Conservation (phyloP, 129 eudicot genomes). For the Flaveria brownii region DNA sequence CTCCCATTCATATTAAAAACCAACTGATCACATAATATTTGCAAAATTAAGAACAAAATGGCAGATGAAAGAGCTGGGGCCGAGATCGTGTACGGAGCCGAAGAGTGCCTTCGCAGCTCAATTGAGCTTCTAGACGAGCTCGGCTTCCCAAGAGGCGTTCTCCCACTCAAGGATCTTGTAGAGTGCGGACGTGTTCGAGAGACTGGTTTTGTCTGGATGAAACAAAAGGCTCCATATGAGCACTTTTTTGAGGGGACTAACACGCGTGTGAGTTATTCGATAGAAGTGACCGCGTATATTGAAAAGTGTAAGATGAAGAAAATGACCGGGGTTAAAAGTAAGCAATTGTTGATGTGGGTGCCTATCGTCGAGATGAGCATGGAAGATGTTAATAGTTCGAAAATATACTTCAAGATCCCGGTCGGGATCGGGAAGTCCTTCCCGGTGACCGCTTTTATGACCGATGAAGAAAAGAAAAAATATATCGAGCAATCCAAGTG, state of each 20-base stretch:
- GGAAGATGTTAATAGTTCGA: slow-evolving; percentile 40
- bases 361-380: slow-evolving; percentile 73
- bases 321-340: slow-evolving; percentile 85
- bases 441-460: slow-evolving; percentile 77
- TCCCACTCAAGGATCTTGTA: slow-evolving; percentile 70
- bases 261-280: slow-evolving; percentile 60
- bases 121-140: slow-evolving; percentile 60
- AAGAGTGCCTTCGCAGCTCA: slow-evolving; percentile 56
- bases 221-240: slow-evolving; percentile 76
- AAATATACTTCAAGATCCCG: slow-evolving; percentile 72
- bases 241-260: slow-evolving; percentile 65
- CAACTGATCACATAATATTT: slow-evolving; percentile 4
- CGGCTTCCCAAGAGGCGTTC: slow-evolving; percentile 79
- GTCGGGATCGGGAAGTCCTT: slow-evolving; percentile 62
- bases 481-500: slow-evolving; percentile 33
- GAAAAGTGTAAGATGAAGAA: slow-evolving; percentile 81
- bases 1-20: slow-evolving; percentile 14
- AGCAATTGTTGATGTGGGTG: slow-evolving; percentile 78
- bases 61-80: slow-evolving; percentile 61
- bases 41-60: background rate
- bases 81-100: slow-evolving; percentile 65
- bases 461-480: slow-evolving; percentile 59
- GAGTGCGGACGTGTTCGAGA: slow-evolving; percentile 78
- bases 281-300: slow-evolving; percentile 74
- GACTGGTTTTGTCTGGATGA: slow-evolving; percentile 85